Conservation (phyloP, 2,329 filamentous ascomycete species). For the Plenodomus biglobosus region DNA sequence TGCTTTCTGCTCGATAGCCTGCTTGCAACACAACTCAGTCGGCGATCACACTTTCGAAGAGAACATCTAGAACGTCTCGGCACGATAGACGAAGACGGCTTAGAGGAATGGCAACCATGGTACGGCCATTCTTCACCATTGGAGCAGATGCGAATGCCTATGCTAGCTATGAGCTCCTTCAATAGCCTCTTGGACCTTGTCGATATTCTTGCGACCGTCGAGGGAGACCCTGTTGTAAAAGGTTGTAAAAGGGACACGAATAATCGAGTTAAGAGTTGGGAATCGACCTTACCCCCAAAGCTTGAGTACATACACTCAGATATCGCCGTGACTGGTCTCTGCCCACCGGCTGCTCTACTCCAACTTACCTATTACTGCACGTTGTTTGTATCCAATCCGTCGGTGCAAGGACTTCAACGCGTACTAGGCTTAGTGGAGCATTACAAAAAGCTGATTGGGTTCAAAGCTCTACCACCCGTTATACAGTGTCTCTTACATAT, state of each 20-base stretch:
- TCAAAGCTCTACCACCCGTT: conserved; percentile 31
- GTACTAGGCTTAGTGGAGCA: conserved; percentile 30
- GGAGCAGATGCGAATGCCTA: conserved; percentile 27
- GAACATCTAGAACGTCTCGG: conserved; percentile 53
- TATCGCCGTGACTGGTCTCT: conserved; percentile 12
- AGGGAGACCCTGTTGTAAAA: conserved; percentile 32
- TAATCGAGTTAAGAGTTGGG: conserved; percentile 42
- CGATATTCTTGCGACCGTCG: conserved; percentile 23
- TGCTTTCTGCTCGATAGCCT: conserved; percentile 66
- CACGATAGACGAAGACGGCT: conserved; percentile 62
- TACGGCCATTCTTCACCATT: conserved; percentile 49
- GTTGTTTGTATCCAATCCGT: conserved; percentile 23
- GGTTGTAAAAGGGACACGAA: not conserved
- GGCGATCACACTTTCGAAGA: conserved; percentile 53
- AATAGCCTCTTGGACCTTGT: conserved; percentile 50
- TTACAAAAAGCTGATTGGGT: conserved; percentile 25
- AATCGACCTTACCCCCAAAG: conserved; percentile 26
- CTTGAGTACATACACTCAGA: conserved; percentile 24
- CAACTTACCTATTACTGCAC: conserved; percentile 31
- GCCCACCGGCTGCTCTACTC: conserved; percentile 33
- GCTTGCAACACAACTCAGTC: conserved; percentile 55
- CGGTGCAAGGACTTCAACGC: conserved; percentile 18
- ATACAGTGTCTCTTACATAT: conserved; percentile 28
- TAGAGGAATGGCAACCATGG: conserved; percentile 78
- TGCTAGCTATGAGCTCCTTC: conserved; percentile 56